Evolutionary conservation across 2,329 filamentous ascomycete genomes (phyloP).

Genomic region (Penicillium sp.): DNA sequence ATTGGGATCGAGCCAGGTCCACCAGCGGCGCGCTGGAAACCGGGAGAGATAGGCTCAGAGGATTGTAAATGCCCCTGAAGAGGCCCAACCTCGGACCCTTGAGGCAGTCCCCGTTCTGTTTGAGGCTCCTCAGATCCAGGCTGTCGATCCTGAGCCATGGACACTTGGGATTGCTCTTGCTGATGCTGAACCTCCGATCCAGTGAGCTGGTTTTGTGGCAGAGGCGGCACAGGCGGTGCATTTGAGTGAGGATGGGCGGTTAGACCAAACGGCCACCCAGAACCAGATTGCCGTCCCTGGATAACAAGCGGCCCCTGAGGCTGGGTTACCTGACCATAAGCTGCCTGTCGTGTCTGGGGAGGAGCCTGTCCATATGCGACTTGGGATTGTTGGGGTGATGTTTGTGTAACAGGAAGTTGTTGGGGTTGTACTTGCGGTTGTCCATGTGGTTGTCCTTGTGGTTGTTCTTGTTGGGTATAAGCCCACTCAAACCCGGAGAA

Average conservation of each 20-base stretch:
- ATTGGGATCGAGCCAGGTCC: constrained; percentile 62
- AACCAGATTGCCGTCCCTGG: constrained; percentile 7
- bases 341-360: background rate
- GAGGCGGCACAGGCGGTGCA: background rate
- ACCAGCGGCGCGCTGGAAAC: constrained; percentile 61
- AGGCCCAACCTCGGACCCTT: background rate
- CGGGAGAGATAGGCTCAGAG: constrained; percentile 63
- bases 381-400: background rate
- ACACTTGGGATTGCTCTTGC: background rate
- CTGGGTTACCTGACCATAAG: background rate
- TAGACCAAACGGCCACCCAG: constrained; percentile 7
- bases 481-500: constrained; percentile 3
- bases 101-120: background rate
- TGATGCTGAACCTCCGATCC: background rate
- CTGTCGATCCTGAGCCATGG: background rate
- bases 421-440: background rate
- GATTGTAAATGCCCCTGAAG: constrained; percentile 51
- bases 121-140: background rate
- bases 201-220: background rate
- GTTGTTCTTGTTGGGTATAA: background rate
- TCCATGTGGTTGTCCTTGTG: background rate
- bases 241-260: constrained; percentile 3
- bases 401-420: background rate
- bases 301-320: constrained; percentile 1
- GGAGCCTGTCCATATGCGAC: background rate